Percentiles rank a stretch among this genome's conserved stretches.
phyloP scores from a whole-genome alignment of 164 flowering plant genomes.

The Santalum album region DNA sequence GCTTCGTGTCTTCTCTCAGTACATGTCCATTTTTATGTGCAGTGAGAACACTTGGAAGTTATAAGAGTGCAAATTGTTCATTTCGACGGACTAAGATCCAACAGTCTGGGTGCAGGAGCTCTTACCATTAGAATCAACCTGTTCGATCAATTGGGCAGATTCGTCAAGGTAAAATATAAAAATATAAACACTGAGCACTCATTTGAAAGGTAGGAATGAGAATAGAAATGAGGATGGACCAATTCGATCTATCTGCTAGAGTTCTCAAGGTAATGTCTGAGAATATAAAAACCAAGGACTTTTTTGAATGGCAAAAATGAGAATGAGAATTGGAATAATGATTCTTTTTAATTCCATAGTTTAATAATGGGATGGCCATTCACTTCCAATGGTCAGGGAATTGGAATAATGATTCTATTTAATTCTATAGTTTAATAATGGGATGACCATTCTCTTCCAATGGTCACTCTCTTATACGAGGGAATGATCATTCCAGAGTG shows the following conservation, averaged over 20 bases:
- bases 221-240: no score
- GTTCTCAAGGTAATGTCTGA: slow-evolving; percentile 57
- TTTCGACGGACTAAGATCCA: slow-evolving; percentile 25
- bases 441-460: no score
- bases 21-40: neutral
- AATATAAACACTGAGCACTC: neutral
- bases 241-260: slow-evolving; percentile 86
- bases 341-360: no score
- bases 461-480: no score
- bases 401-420: no score
- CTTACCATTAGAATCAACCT: slow-evolving; percentile 67
- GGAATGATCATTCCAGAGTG: no score
- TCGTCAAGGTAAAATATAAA: slow-evolving; percentile 49
- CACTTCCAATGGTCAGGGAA: no score
- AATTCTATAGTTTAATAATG: no score
- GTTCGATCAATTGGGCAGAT: slow-evolving; percentile 87
- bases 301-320: no score
- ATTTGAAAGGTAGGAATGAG: no score
- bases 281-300: neutral
- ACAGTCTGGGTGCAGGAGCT: slow-evolving; percentile 43
- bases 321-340: no score
- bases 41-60: slow-evolving; percentile 35
- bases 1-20: neutral
- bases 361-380: no score
- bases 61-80: slow-evolving; percentile 19